These are phyloP conservation scores for Saccharomyces pastorianus DNA, from an alignment of 1,139 yeast genomes.

Conservation along the genomic window DNA sequence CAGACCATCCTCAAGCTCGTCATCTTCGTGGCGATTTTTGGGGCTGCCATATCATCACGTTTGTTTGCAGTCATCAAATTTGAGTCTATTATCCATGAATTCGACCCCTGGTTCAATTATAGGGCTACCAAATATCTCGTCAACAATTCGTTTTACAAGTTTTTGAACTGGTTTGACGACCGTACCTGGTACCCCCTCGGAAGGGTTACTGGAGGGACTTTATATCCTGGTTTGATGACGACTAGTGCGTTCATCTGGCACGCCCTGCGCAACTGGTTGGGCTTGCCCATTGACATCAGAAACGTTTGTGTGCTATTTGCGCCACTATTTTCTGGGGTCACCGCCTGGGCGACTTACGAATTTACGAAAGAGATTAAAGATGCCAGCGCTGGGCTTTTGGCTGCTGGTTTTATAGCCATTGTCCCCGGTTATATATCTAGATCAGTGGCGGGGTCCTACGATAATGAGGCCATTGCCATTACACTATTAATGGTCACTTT, in stretches of 20 bases:
- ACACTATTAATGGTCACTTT: slow-evolving; percentile 92
- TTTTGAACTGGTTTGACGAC: slow-evolving; percentile 97
- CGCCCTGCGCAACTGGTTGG: slow-evolving; percentile 46
- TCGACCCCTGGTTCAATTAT: slow-evolving; percentile 98
- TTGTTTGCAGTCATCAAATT: slow-evolving; percentile 75
- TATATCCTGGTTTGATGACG: slow-evolving; percentile 97
- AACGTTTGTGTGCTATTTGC: slow-evolving; percentile 94
- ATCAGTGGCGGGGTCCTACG: slow-evolving; percentile 97
- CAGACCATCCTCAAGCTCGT: slow-evolving; percentile 45
- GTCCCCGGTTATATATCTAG: slow-evolving; percentile 98
- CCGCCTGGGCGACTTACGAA: slow-evolving; percentile 86
- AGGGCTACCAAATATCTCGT: slow-evolving; percentile 90
- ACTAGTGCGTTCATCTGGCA: slow-evolving; percentile 89
- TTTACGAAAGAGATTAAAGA: slow-evolving; percentile 88
- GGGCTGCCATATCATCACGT: slow-evolving; percentile 87
- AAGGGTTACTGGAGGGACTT: slow-evolving; percentile 96
- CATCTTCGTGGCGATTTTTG: slow-evolving; percentile 66
- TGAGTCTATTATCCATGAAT: slow-evolving; percentile 95
- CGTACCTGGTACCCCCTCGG: slow-evolving; percentile 99
- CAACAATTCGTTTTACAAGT: slow-evolving; percentile 74
- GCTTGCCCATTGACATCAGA: slow-evolving; percentile 87
- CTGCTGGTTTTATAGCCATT: slow-evolving; percentile 93
- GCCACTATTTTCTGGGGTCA: slow-evolving; percentile 90
- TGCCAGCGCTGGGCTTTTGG: slow-evolving; percentile 78
- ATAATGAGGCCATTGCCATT: slow-evolving; percentile 98